Conservation (phyloP, 257 asterid species). For the Nicotiana benthamiana region DNA sequence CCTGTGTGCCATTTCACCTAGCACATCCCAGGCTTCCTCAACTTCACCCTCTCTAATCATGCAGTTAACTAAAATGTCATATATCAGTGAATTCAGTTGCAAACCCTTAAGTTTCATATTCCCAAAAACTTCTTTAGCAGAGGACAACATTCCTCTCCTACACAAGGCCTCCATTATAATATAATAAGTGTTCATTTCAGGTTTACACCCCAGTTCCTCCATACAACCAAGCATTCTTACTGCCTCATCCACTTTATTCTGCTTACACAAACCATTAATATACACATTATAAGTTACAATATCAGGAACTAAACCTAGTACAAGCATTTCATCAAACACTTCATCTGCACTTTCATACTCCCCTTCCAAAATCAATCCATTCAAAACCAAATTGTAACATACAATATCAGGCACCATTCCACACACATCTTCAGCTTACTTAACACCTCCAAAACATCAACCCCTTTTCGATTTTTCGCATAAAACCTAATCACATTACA, state of each 20-base stretch:
- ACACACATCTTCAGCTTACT: slow-evolving; percentile 38
- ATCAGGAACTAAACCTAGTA: slow-evolving; percentile 56
- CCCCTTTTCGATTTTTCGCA: slow-evolving; percentile 26
- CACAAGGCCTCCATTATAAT: slow-evolving; percentile 27
- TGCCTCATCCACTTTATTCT: slow-evolving; percentile 48
- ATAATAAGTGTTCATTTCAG: slow-evolving; percentile 39
- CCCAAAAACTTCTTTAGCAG: slow-evolving; percentile 26
- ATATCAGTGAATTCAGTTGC: slow-evolving; percentile 19
- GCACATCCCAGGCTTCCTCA: slow-evolving; percentile 27
- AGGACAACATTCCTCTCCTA: slow-evolving; percentile 26
- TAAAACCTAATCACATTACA: slow-evolving; percentile 38
- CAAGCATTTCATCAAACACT: slow-evolving; percentile 81
- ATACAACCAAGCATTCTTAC: slow-evolving; percentile 37
- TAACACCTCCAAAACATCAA: slow-evolving; percentile 41
- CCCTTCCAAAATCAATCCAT: slow-evolving; percentile 30
- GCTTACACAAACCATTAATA: slow-evolving; percentile 51
- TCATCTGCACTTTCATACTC: slow-evolving; percentile 41
- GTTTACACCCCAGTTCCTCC: slow-evolving; percentile 58
- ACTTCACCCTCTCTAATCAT: slow-evolving; percentile 24
- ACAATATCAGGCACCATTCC: slow-evolving; percentile 32
- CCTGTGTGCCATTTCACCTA: slow-evolving; percentile 27
- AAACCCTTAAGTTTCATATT: slow-evolving; percentile 32
- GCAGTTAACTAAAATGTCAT: slow-evolving; percentile 26
- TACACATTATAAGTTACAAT: slow-evolving; percentile 48
- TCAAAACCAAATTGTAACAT: slow-evolving; percentile 54